Base-by-base conservation (phyloP, 371 early-diverging fungal genomes). In the Mortierella sp. region DNA sequence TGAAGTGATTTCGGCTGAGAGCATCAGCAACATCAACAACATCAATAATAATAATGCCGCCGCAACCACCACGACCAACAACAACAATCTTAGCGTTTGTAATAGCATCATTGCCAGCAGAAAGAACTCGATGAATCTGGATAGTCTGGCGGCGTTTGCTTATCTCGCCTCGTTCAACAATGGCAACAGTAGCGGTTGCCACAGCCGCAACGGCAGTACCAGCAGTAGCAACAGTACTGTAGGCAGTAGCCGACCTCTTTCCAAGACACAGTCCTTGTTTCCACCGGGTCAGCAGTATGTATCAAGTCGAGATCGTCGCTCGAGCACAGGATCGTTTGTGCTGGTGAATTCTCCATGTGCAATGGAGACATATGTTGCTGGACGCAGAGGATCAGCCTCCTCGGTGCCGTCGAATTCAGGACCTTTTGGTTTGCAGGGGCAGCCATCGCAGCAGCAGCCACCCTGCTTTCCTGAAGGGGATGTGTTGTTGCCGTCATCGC, bases 241-340 rank as follows among this genome's bases (percentile, higher is more conserved):
- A n/a, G n/a, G 10, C 21, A 14, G 3, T 18, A 27, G 56, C 14
- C 57, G 46, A 24, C 43, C 42, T 16, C 46, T 2, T 45, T 56
- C 45, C 26, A 56, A 48, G 21, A n/a, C 26, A 21, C 5, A 13
- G 18, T 10, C 19, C n/a, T 45, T 45, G 6, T 21, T 45, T 8
- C 26, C 26, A n/a, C 26, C 26, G 12, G 5, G n/a, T 5, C 12
- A 45, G 12, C 45, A 45, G 14, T 26, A 43, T 45, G 26, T n/a
- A 10, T 46, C 49, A 6, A 57, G 64, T 16, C 53, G 74, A 18
- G 74, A 68, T 19, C 64, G 74, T 34, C 64, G 74, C 8, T 74
- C 74, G 4, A 74, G 74, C 42, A 74, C 74, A 12, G 74, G 74
- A 18, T 74, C 74, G 19, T 64, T 74, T 68, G 58, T 58, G 13